These are phyloP conservation scores for Hypocrella siamensis DNA, from an alignment of 2,329 filamentous ascomycete genomes.

Conservation along the genomic window DNA sequence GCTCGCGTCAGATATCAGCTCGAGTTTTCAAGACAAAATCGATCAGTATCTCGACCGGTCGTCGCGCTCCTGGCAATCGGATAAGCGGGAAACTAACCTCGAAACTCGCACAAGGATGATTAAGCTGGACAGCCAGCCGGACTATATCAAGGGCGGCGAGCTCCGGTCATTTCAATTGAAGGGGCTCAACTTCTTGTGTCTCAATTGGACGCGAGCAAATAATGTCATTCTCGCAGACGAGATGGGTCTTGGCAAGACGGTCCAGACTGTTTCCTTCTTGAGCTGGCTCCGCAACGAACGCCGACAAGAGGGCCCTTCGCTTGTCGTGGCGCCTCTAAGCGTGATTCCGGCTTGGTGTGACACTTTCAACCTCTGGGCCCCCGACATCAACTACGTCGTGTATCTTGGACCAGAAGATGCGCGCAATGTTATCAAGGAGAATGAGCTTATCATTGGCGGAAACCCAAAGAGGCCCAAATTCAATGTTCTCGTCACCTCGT, in stretches of 20 bases:
- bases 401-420: conserved; percentile 85
- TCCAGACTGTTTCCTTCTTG: conserved; percentile 92
- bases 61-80: conserved; percentile 65
- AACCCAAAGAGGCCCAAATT: conserved; percentile 87
- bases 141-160: conserved; percentile 71
- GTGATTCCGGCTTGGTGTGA: conserved; percentile 98
- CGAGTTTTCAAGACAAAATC: conserved; percentile 74
- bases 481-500: conserved; percentile 93
- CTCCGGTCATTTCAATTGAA: conserved; percentile 87
- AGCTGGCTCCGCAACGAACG: conserved; percentile 91
- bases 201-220: conserved; percentile 87
- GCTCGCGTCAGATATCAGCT: conserved; percentile 53
- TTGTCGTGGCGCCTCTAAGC: conserved; percentile 92
- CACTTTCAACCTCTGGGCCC: conserved; percentile 92
- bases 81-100: conserved; percentile 59
- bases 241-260: conserved; percentile 97
- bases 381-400: conserved; percentile 91
- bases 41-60: conserved; percentile 80
- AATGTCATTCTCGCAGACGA: conserved; percentile 97
- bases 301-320: conserved; percentile 81
- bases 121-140: conserved; percentile 65
- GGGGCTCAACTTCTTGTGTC: conserved; percentile 85
- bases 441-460: conserved; percentile 75
- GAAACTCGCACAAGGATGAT: conserved; percentile 59
- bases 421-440: conserved; percentile 73